Evolutionary conservation across 2,329 filamentous ascomycete species (phyloP).

Genomic region (Scedosporium apiospermum): DNA sequence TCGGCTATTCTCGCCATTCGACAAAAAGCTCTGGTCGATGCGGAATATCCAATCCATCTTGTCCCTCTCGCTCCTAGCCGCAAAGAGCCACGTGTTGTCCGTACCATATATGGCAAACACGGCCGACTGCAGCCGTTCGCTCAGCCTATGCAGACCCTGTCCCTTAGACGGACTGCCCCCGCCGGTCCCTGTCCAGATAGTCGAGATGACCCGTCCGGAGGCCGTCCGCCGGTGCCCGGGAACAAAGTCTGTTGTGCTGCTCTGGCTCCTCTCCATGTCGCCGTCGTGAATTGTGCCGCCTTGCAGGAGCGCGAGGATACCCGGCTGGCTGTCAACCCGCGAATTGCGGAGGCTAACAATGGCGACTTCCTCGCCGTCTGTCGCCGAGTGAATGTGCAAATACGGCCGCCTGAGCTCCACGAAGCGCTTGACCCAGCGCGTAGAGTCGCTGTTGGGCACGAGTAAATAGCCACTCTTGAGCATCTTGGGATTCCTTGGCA

Average conservation of each 20-base stretch:
- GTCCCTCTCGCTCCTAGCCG: constrained; percentile 77
- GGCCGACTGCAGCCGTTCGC: constrained; percentile 53
- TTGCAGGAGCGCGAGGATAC: constrained; percentile 69
- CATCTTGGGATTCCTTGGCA: constrained; percentile 71
- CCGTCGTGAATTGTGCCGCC: constrained; percentile 31
- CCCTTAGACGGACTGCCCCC: constrained; percentile 16
- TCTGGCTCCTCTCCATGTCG: constrained; percentile 18
- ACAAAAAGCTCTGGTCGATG: constrained; percentile 71
- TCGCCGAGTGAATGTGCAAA: constrained; percentile 76
- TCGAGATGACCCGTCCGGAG: constrained; percentile 44
- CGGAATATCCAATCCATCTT: constrained; percentile 96
- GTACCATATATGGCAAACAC: constrained; percentile 93
- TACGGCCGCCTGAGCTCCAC: constrained; percentile 89
- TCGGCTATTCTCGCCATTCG: constrained; percentile 35
- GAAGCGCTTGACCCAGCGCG: constrained; percentile 83
- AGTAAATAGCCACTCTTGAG: constrained; percentile 84
- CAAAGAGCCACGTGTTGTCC: constrained; percentile 92
- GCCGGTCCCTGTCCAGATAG: constrained; percentile 41
- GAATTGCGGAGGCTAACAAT: constrained; percentile 83
- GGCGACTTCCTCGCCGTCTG: constrained; percentile 81
- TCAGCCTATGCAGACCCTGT: constrained; percentile 41
- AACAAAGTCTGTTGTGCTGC: constrained; percentile 26
- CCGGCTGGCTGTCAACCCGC: constrained; percentile 84
- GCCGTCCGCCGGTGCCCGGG: constrained; percentile 38
- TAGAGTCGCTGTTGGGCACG: constrained; percentile 71